Evolutionary conservation across 805 yeast genomes (phyloP), one percentile per base, ranked within the genome.

Genomic region (Wickerhamomyces rabaulensis): DNA sequence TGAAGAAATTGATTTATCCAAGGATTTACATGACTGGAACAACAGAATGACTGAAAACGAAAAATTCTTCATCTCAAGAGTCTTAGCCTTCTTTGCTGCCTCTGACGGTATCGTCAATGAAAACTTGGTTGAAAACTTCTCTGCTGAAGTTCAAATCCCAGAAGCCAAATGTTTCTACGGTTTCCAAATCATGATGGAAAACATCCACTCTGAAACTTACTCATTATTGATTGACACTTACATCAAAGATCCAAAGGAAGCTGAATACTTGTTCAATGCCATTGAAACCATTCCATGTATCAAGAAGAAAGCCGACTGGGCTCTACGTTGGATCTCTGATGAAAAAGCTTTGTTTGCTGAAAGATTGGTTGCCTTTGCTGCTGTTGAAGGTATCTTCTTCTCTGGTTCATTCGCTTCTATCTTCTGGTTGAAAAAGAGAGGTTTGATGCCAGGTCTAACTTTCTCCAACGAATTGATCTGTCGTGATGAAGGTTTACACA

Each of bases 151-250:
- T 51, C 97, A 91, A 71, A 73, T 88, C 54, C 94, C 99, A 47
- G 99, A 92, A 75, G 99, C 98, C 61, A 91, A 92, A 70, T 91
- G 97, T 69, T 94, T 92, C 78, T 92, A 92, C 69, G 99, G 99
- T 41, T 92, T 94, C 87, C 99, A 92, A 76, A 94, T 92, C 70
- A 91, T 91, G 98, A 94, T 94, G 92, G 99, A 92, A 75, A 92
- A 94, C 78, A 94, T 92, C 64, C 99, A 92, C 71, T 84, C 97
- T 21, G 99, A 92, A 75, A 94, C 97, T 41, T 92, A 92, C 74
- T 92, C 98, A 8, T 74, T 94, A 57, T 80, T 94, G 65, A 89
- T 92, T 58, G 99, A 92, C 68, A 82, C 97, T 33, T 92, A 92
- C 71, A 87, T 92, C 70, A 91, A 91, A 75, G 99, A 92, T 73